Percentiles rank a stretch among this genome's conserved stretches.
These are phyloP conservation scores for Hypoxylon sp. DNA, from an alignment of 2,329 filamentous ascomycete species.

Conservation along the genomic window DNA sequence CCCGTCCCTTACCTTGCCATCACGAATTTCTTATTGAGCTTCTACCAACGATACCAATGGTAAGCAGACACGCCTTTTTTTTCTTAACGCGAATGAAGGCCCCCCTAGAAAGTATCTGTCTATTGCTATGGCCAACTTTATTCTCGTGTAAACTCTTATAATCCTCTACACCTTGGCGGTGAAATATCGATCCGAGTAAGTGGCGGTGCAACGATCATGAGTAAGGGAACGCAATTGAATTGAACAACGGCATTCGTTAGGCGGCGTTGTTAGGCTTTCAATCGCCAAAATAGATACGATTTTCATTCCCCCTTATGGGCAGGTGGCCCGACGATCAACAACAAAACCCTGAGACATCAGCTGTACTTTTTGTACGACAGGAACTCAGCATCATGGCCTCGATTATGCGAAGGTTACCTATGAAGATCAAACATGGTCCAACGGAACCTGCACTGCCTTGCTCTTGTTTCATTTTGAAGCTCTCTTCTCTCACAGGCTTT, in stretches of 20 bases:
- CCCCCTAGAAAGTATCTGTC: conserved; percentile 4
- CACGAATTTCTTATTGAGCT: not conserved
- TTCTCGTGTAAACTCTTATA: conserved; percentile 11
- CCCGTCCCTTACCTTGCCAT: conserved; percentile 7
- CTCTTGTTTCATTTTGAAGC: not conserved
- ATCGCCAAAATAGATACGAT: conserved; percentile 19
- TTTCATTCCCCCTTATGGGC: conserved; percentile 13
- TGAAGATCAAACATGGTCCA: not conserved
- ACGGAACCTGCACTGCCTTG: conserved; percentile 12
- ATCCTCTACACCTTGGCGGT: not conserved
- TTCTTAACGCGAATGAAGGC: not conserved
- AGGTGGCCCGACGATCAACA: conserved; percentile 12
- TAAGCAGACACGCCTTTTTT: conserved; percentile 7
- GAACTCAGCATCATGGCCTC: conserved; percentile 12
- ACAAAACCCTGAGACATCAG: conserved; percentile 4
- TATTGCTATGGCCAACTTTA: conserved; percentile 1
- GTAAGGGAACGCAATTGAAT: not conserved
- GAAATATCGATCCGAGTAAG: conserved; percentile 12
- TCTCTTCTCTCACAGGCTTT: not conserved
- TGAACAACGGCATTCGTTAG: not conserved
- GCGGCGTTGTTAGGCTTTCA: not conserved
- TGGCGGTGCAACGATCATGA: conserved; percentile 20
- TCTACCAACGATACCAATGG: not conserved
- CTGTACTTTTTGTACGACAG: conserved; percentile 9
- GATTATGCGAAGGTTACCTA: conserved; percentile 6